Conservation (phyloP, 352 stramenopile species). For the Globisporangium nunn region DNA sequence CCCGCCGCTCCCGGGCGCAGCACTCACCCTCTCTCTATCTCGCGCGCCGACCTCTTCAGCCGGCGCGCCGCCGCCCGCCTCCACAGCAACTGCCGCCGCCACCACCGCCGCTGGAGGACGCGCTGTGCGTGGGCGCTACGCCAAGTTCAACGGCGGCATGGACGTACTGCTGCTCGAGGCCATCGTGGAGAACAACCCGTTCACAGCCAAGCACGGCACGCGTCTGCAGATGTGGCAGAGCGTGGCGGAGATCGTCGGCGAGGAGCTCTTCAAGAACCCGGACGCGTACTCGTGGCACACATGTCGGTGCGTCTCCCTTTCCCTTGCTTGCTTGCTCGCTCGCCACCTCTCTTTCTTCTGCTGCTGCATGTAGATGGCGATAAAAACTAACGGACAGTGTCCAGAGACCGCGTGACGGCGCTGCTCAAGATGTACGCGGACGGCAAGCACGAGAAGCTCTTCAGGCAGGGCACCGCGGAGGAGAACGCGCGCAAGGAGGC, state of each 20-base stretch:
- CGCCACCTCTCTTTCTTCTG: no score
- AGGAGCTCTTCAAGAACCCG: slow-evolving; percentile 58
- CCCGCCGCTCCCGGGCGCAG: no score
- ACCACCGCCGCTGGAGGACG: slow-evolving; percentile 17
- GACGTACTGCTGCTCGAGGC: slow-evolving; percentile 73
- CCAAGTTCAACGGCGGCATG: slow-evolving; percentile 76
- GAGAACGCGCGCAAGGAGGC: slow-evolving; percentile 62
- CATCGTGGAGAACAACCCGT: slow-evolving; percentile 65
- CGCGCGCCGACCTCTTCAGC: neutral
- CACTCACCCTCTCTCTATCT: no score
- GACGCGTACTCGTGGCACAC: slow-evolving; percentile 78
- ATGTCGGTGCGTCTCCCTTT: slow-evolving; percentile 40
- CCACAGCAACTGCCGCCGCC: neutral
- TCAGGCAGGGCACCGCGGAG: slow-evolving; percentile 67
- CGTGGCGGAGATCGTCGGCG: slow-evolving; percentile 53
- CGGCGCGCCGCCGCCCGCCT: neutral
- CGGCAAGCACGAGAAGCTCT: slow-evolving; percentile 78
- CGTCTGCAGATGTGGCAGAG: slow-evolving; percentile 79
- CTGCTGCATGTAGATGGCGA: neutral
- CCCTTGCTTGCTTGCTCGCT: no score
- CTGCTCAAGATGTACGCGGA: slow-evolving; percentile 77
- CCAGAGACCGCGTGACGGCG: slow-evolving; percentile 63
- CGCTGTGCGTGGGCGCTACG: slow-evolving; percentile 51
- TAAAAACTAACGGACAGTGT: neutral
- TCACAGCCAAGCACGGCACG: slow-evolving; percentile 76